Percentiles rank a stretch among this genome's conserved stretches.
phyloP scores from a whole-genome alignment of 2,329 filamentous ascomycete species.

The Diaporthe sp. region DNA sequence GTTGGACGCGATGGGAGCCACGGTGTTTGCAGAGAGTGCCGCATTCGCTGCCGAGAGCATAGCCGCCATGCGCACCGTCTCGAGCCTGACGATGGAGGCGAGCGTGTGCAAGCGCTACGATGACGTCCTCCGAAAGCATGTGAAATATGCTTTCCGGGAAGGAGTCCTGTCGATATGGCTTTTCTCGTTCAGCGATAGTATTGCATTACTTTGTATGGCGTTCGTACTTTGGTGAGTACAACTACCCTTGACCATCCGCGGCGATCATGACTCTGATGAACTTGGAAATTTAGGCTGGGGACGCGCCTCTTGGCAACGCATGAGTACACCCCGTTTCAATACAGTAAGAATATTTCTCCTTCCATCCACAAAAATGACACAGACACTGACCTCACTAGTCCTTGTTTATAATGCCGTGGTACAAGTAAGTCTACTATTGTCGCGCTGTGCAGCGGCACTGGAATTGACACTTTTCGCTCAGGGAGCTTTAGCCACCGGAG shows the following conservation, averaged over 20 bases:
- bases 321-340: conserved; percentile 50
- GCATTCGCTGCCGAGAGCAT: conserved; percentile 75
- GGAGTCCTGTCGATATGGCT: conserved; percentile 10
- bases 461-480: not conserved
- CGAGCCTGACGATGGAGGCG: conserved; percentile 71
- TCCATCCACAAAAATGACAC: accelerated
- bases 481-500: conserved; percentile 45
- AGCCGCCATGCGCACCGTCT: conserved; percentile 73
- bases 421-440: conserved; percentile 43
- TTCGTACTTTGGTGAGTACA: conserved; percentile 62
- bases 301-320: conserved; percentile 46
- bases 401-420: conserved; percentile 51
- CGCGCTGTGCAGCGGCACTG: accelerated
- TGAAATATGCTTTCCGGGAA: conserved; percentile 41
- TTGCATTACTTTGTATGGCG: not conserved
- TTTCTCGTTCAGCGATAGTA: conserved; percentile 15
- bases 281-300: conserved; percentile 61
- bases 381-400: conserved; percentile 17
- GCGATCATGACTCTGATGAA: not conserved
- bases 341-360: conserved; percentile 33
- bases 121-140: conserved; percentile 49
- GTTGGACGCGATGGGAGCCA: conserved; percentile 68
- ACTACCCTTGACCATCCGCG: conserved; percentile 45
- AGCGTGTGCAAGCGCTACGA: conserved; percentile 60
- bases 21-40: conserved; percentile 71